Base-by-base conservation (phyloP, 352 stramenopile species). In the Globisporangium megalacanthum region DNA sequence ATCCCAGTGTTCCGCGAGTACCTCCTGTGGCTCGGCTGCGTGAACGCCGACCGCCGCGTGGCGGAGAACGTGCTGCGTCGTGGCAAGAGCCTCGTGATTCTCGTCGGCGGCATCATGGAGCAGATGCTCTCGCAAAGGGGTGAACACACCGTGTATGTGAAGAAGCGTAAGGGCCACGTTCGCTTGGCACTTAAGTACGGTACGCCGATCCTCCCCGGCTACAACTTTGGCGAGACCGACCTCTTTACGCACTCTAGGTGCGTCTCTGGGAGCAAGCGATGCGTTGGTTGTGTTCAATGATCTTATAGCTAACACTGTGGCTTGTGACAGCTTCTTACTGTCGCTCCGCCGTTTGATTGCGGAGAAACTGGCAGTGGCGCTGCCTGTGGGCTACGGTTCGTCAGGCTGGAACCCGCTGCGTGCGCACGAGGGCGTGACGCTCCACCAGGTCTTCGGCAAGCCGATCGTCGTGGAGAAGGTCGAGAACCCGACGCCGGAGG, bases 201-300 rank as follows among this genome's bases (percentile, higher is more conserved):
- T 49, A 70, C 85, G 1, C 68, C 85, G 1, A 76, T 94, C 59
- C 81, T 94, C 13, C 83, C 85, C 0, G 71, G 72, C 31, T 94
- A 94, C 54, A 69, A 65, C n/a, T 94, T 93, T 52, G 85, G 83
- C 49, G 85, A 94, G 56, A 94, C 79, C 0, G 81, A 94, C 39
- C 65, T 93, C n/a, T 93, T 83, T 69, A 89, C 79, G 8, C 78
- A 89, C 54, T 92, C 83, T 3, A 75, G 64, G 81, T 93, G 60
- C 50, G 56, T 25, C 4, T 47, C 10, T 7, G 25, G 25, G 25
- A 29, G 25, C 25, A 29, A 29, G 25, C 25, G 4, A 29, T 29
- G 2, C 25, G 25, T 29, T 29, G 25, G 6, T 25, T 15, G 20
- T 19, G 1, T 17, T 48, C n/a, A n/a, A n/a, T 50, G n/a, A 17